A percentile compares a stretch with the other conserved stretches of the same genome.
Conservation (phyloP, 2,329 filamentous ascomycete species). For the Rhynchosporium secalis region DNA sequence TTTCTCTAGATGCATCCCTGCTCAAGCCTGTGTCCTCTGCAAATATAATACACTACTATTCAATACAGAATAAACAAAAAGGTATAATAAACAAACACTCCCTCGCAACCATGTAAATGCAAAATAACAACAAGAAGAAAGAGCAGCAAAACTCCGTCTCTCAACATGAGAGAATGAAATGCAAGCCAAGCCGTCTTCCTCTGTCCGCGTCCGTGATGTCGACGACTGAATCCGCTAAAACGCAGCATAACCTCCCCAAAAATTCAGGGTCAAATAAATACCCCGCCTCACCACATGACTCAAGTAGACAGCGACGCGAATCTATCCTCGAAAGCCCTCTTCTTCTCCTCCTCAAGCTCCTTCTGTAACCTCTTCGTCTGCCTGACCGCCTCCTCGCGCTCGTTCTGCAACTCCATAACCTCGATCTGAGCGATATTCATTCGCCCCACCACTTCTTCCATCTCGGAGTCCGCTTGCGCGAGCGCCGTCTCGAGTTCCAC, state of each 20-base stretch:
- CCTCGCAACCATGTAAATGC: constrained; percentile 17
- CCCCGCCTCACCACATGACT: constrained; percentile 1
- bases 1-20: too few species aligned
- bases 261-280: not conserved
- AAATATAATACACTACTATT: not conserved
- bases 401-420: constrained; percentile 74
- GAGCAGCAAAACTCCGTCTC: constrained; percentile 11
- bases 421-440: constrained; percentile 85
- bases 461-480: constrained; percentile 72
- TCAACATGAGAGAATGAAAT: constrained; percentile 3
- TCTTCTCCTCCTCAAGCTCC: constrained; percentile 53
- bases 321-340: constrained; percentile 35
- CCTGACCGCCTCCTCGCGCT: constrained; percentile 71
- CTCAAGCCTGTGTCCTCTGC: not conserved
- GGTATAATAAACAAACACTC: constrained; percentile 2
- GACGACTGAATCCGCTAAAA: constrained; percentile 11
- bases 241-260: constrained; percentile 11
- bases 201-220: too few species aligned
- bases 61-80: constrained; percentile 9
- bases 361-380: constrained; percentile 70
- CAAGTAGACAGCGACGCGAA: constrained; percentile 35
- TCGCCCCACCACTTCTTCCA: constrained; percentile 78
- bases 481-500: constrained; percentile 82
- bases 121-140: not conserved
- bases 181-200: not conserved